Evolutionary conservation across 768 basidiomycete species (phyloP), one percentile per base, ranked within the genome.

Genomic region (Podaxis sp.): DNA sequence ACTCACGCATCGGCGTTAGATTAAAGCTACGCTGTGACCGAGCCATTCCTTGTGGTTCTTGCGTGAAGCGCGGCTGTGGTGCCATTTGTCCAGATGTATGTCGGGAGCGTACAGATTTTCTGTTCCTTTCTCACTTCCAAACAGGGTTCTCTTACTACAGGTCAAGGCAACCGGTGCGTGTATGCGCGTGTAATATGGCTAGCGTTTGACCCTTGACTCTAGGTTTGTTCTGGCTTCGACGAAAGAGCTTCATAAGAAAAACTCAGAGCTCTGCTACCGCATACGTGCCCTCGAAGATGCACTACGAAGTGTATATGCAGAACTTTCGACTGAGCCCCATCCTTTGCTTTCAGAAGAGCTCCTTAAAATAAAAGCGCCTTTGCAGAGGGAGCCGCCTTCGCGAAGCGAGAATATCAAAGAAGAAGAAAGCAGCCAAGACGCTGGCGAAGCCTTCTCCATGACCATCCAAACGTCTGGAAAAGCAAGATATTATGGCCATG

Each of bases 1-100:
- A 4, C 42, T 44, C 42, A 44, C 42, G n/a, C 17, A 3, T 15
- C 15, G 17, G 17, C 15, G 17, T 44, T 61, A 88, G 88, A 66
- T 74, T 90, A 38, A 90, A 90, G 72, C 74, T 89, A 64, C 81
- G 86, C 19, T 93, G 91, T 73, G 90, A 93, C 78, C 83, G 91
- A 68, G 81, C 80, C 33, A 80, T 91, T 67, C 91, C 91, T 9
- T 93, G 91, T 68, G 83, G 88, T 65, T 91, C 89, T 1, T 93
- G 91, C 68, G 84, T 91, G 22, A 93, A 92, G 75, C 82, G 89
- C 64, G 89, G 89, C 12, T 90, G 88, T 69, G 87, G 86, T 55
- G 87, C 90, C 61, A 92, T 93, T 65, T 93, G 91, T 72, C 91
- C 91, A 55, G 91, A 93, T 71, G 88, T 88, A 71, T 63, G 83